Evolutionary conservation across 164 flowering plant species (phyloP), one percentile per base, ranked within the genome.

Genomic region (Saururus chinensis): DNA sequence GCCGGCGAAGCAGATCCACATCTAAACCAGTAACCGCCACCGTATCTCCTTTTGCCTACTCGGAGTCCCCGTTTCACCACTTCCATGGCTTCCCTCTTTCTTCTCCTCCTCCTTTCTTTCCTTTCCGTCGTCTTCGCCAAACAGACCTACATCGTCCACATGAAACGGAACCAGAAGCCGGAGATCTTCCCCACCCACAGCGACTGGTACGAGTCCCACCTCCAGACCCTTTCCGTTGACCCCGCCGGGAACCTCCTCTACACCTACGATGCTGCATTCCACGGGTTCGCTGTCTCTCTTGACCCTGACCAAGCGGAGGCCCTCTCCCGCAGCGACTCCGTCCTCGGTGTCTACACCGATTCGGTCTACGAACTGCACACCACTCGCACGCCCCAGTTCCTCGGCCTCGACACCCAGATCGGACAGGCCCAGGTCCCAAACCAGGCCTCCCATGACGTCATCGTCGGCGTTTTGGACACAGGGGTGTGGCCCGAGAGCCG

Each of bases 401-500:
- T 90, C 0, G 95, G 95, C 16, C 76, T 89, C 9, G 56, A 35
- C 13, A 19, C 59, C 4, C 64, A 68, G 0, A 25, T 57, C 21
- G 81, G 82, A 0, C 23, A 64, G 12, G 70, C 78, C 75, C 79
- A 86, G 5, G 73, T 58, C 4, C 71, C 77, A 6, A 69, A 76
- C 58, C 64, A 62, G 10, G 84, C 84, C 19, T 63, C 87, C 13
- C 66, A 65, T 23, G 92, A 83, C 25, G 86, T 92, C 13, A 73
- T 92, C 17, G 62, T 92, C 4, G 95, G 95, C 0, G 81, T 92
- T 0, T 74, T 91, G 17, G 97, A 91, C 57, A 85, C 98, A 0
- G 96, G 98, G 0, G 80, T 87, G 17, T 91, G 95, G 95, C 91
- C 96, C 4, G 91, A 87, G 59, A 80, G 88, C 10, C 64, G 64